Evolutionary conservation across 345 rosid genomes (phyloP).

Genomic region (Acer saccharum): DNA sequence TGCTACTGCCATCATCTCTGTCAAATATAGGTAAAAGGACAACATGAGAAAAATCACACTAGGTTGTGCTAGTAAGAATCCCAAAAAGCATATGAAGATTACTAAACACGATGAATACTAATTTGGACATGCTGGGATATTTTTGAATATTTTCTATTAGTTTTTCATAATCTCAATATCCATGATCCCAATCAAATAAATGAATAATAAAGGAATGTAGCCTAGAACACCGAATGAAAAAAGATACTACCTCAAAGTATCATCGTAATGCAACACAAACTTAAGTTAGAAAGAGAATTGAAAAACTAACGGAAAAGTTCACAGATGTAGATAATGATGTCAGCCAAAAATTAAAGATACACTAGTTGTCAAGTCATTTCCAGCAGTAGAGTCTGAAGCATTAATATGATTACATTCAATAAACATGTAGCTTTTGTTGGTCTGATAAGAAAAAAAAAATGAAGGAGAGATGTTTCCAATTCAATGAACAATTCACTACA

Average conservation of each 20-base stretch:
- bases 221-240: background rate
- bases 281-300: background rate
- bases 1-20: conserved; percentile 98
- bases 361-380: background rate
- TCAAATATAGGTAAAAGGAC: conserved; percentile 24
- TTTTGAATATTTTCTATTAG: background rate
- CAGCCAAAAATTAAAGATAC: too few species aligned
- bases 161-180: conserved; percentile 2
- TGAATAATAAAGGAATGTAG: background rate
- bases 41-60: conserved; percentile 13
- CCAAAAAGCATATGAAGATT: background rate
- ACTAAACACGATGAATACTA: background rate
- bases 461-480: background rate
- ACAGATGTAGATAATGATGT: background rate
- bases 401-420: background rate
- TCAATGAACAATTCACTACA: background rate
- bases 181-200: background rate
- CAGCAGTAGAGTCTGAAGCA: background rate
- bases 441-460: background rate
- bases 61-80: background rate
- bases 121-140: background rate
- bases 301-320: background rate
- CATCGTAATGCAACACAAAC: background rate
- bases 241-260: background rate
- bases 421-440: background rate